Evolutionary conservation across 345 rosid genomes (phyloP).

Genomic region (Raphanus raphanistrum): DNA sequence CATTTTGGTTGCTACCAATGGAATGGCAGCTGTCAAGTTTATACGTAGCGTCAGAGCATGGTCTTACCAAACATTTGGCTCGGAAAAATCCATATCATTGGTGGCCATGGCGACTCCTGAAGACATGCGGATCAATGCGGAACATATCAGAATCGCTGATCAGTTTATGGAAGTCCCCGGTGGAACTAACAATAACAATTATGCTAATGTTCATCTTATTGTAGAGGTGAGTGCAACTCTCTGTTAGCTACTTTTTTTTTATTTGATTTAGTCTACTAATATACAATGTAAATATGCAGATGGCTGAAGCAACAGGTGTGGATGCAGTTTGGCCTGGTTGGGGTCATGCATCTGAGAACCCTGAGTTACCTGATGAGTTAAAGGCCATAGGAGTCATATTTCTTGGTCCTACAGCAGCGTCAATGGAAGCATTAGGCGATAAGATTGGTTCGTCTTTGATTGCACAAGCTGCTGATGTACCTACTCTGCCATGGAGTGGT

Average conservation of each 20-base stretch:
- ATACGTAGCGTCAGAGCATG: slow-evolving; percentile 92
- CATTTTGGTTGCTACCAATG: slow-evolving; percentile 92
- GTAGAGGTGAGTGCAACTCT: slow-evolving; percentile 62
- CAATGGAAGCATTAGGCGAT: slow-evolving; percentile 98
- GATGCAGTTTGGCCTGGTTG: slow-evolving; percentile 99
- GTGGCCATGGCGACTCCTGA: slow-evolving; percentile 99
- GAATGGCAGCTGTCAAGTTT: slow-evolving; percentile 99
- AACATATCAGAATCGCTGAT: slow-evolving; percentile 97
- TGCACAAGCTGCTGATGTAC: slow-evolving; percentile 99
- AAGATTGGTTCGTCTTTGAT: slow-evolving; percentile 98
- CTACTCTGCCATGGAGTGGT: slow-evolving; percentile 99
- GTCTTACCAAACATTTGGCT: slow-evolving; percentile 98
- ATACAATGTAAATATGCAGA: slow-evolving; percentile 44
- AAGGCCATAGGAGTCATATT: slow-evolving; percentile 78
- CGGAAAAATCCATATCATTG: slow-evolving; percentile 89
- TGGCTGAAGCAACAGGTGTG: slow-evolving; percentile 94
- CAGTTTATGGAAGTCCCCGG: slow-evolving; percentile 99
- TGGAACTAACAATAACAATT: slow-evolving; percentile 97
- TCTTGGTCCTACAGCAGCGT: slow-evolving; percentile 89
- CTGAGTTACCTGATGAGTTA: slow-evolving; percentile 93
- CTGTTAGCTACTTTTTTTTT: not conserved
- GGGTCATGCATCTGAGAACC: slow-evolving; percentile 99
- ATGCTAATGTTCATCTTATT: slow-evolving; percentile 98
- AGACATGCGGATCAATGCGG: slow-evolving; percentile 99
- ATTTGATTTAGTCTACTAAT: not conserved